phyloP scores from a whole-genome alignment of 768 basidiomycete genomes.

The Suillus hirtellus region DNA sequence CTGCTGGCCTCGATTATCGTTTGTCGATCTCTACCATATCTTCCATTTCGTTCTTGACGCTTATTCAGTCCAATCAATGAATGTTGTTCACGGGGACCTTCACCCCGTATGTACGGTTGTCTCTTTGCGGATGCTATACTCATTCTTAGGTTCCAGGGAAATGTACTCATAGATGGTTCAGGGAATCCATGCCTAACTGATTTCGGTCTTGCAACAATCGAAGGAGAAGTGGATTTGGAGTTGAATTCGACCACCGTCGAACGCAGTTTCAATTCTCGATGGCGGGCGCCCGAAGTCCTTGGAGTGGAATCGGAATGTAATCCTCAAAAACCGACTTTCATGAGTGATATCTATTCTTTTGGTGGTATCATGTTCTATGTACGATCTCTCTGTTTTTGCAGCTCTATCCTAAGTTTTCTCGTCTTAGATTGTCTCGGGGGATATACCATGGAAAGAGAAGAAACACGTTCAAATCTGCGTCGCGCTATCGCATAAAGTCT shows the following conservation, averaged over 20 bases:
- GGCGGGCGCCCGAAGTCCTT: neutral
- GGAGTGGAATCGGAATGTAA: neutral
- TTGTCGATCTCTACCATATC: neutral
- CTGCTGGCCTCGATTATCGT: neutral
- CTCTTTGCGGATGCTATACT: neutral
- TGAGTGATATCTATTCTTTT: neutral
- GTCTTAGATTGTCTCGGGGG: neutral
- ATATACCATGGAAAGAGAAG: neutral
- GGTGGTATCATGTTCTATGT: neutral
- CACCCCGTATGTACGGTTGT: neutral
- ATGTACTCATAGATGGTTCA: neutral
- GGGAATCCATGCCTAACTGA: neutral
- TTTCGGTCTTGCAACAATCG: neutral
- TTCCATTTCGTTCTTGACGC: neutral
- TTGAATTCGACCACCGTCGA: neutral
- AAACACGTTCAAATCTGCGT: rapidly evolving
- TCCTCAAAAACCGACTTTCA: neutral
- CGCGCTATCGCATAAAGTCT: rapidly evolving
- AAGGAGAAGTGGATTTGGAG: neutral
- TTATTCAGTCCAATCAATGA: neutral
- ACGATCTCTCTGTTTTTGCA: neutral
- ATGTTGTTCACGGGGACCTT: neutral
- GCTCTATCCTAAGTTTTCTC: neutral
- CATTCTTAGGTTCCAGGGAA: neutral
- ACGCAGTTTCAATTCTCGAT: neutral